Evolutionary conservation across 140 eudicot genomes (phyloP).

Genomic region (Senecio squalidus): DNA sequence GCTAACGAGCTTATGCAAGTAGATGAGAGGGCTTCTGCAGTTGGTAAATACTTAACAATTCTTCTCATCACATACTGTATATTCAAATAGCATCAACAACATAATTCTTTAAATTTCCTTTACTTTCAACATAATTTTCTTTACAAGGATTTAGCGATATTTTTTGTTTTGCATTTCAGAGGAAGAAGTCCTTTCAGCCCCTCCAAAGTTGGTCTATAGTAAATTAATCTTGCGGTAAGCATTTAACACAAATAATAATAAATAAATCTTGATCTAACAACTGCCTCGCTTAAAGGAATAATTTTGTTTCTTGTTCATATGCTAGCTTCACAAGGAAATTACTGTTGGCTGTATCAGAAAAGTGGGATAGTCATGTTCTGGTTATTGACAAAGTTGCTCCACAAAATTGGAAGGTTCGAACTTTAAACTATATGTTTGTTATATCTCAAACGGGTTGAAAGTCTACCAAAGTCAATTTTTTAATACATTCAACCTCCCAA

Average conservation of each 20-base stretch:
- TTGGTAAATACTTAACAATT: conserved; percentile 43
- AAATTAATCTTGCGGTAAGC: conserved; percentile 79
- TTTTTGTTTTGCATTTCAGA: conserved; percentile 40
- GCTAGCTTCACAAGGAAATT: conserved; percentile 83
- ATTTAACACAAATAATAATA: conserved; percentile 3
- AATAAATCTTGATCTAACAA: neutral
- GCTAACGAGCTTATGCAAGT: conserved; percentile 50
- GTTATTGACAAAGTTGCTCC: conserved; percentile 81
- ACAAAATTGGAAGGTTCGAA: conserved; percentile 67
- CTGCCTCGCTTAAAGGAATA: neutral
- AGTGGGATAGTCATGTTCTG: conserved; percentile 76
- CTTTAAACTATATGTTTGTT: neutral
- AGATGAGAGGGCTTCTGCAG: conserved; percentile 54
- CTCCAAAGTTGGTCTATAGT: conserved; percentile 96
- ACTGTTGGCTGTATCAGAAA: conserved; percentile 76
- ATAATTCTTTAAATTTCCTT: neutral
- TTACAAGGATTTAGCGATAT: conserved; percentile 1
- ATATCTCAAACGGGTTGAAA: neutral
- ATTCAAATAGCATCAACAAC: neutral
- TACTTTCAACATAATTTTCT: neutral
- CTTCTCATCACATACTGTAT: neutral
- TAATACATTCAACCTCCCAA: neutral
- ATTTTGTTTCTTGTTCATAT: conserved; percentile 9
- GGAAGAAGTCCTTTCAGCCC: conserved; percentile 94
- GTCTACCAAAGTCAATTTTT: neutral